These are phyloP conservation scores for Saccharum officinarum DNA, from an alignment of 176 grass and related monocot species.

Conservation along the genomic window DNA sequence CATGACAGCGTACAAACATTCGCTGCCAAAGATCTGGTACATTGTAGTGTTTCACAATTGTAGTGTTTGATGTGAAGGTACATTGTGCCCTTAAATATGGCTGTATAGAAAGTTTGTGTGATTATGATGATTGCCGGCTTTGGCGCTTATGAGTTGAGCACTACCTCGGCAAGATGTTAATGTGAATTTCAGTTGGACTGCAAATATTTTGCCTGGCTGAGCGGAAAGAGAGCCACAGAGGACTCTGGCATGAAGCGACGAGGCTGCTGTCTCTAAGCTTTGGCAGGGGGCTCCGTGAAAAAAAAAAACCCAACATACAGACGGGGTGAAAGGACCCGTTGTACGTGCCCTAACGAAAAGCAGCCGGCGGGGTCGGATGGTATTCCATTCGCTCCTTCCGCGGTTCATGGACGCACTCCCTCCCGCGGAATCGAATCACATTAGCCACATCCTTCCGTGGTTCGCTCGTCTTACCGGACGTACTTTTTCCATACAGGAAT, in stretches of 20 bases:
- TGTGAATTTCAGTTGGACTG: neutral
- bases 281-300: no score
- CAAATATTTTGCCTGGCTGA: neutral
- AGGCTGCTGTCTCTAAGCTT: no score
- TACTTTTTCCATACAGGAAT: no score
- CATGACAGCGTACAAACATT: conserved; percentile 35
- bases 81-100: neutral
- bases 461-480: no score
- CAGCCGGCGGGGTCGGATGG: neutral
- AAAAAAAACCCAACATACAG: no score
- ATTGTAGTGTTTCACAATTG: neutral
- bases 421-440: no score
- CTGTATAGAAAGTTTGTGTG: neutral
- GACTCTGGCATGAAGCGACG: no score
- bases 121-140: neutral
- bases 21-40: neutral
- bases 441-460: no score
- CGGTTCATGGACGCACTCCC: no score
- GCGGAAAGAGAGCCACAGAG: neutral
- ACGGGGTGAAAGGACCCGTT: no score
- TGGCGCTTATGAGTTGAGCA: neutral
- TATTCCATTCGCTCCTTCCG: neutral
- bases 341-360: neutral
- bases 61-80: neutral
- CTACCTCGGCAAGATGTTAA: neutral